Evolutionary conservation across 2,329 filamentous ascomycete genomes (phyloP).

Genomic region (Colletotrichum cuscutae): DNA sequence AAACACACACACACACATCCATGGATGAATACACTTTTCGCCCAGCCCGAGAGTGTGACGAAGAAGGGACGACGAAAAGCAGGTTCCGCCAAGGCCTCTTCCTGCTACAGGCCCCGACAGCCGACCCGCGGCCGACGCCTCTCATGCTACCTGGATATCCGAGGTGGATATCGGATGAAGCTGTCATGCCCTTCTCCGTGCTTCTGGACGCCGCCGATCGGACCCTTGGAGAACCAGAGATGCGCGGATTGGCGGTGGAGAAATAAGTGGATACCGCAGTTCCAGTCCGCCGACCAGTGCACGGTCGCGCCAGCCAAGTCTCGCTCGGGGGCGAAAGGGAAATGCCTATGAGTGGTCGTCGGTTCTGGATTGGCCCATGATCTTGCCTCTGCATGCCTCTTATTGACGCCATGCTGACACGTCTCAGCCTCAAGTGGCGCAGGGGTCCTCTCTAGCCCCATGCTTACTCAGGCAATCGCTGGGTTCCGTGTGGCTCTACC

Average conservation of each 20-base stretch:
- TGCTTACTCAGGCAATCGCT: not conserved
- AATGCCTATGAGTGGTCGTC: not conserved
- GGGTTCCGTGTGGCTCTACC: not conserved
- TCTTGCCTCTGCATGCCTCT: not conserved
- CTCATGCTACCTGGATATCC: not conserved
- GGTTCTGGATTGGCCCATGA: conserved; percentile 8
- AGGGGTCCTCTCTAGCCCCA: not conserved
- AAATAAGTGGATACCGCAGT: not conserved
- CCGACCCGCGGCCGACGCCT: conserved; percentile 19
- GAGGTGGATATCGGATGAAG: conserved; percentile 4
- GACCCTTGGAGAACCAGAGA: conserved; percentile 12
- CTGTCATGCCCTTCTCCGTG: not conserved
- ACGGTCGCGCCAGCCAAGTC: not conserved
- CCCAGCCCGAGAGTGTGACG: not conserved
- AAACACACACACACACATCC: not conserved
- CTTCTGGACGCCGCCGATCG: conserved; percentile 29
- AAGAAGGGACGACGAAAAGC: not conserved
- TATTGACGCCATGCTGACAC: conserved; percentile 21
- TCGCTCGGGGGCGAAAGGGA: not conserved
- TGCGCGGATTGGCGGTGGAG: conserved; percentile 15
- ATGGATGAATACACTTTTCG: not conserved
- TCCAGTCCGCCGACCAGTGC: conserved; percentile 4
- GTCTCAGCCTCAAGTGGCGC: conserved; percentile 17
- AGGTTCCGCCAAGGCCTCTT: not conserved
- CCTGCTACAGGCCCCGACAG: not conserved